phyloP scores from a whole-genome alignment of 768 basidiomycete genomes.

The Suillus plorans region DNA sequence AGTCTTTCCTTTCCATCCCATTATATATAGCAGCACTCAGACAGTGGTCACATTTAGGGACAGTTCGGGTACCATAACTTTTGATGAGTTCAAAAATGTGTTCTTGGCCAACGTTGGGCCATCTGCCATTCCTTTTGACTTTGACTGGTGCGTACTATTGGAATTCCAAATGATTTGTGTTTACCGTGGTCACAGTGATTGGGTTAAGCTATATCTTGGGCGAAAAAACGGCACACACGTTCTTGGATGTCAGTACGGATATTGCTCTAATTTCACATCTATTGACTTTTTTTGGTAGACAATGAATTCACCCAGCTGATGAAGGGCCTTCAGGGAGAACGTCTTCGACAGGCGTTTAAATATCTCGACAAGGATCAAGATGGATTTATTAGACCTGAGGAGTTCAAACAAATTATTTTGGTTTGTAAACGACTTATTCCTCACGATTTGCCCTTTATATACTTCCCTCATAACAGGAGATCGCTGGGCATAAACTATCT shows the following conservation, averaged over 20 bases:
- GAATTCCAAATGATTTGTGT: not conserved
- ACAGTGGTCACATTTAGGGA: constrained; percentile 53
- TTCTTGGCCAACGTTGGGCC: constrained; percentile 77
- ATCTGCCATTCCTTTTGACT: constrained; percentile 90
- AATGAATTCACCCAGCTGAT: constrained; percentile 98
- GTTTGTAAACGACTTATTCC: constrained; percentile 41
- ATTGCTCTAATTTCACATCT: not conserved
- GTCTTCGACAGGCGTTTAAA: constrained; percentile 94
- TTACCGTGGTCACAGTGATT: constrained; percentile 55
- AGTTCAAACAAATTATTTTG: constrained; percentile 94
- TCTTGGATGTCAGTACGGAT: constrained; percentile 73
- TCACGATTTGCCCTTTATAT: not conserved
- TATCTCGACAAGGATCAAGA: constrained; percentile 87
- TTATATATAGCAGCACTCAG: not conserved
- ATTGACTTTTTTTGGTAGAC: constrained; percentile 43
- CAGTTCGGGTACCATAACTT: constrained; percentile 88
- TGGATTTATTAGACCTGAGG: constrained; percentile 90
- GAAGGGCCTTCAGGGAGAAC: constrained; percentile 98
- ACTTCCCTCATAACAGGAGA: constrained; percentile 57
- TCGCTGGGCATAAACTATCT: constrained; percentile 96
- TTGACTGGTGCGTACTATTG: constrained; percentile 65
- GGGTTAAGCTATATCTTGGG: constrained; percentile 95
- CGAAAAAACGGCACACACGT: constrained; percentile 90
- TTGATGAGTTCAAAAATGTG: constrained; percentile 93
- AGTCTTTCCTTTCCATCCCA: constrained; percentile 30